Base-by-base conservation (phyloP, 805 yeast genomes). In the Lachancea cidri region DNA sequence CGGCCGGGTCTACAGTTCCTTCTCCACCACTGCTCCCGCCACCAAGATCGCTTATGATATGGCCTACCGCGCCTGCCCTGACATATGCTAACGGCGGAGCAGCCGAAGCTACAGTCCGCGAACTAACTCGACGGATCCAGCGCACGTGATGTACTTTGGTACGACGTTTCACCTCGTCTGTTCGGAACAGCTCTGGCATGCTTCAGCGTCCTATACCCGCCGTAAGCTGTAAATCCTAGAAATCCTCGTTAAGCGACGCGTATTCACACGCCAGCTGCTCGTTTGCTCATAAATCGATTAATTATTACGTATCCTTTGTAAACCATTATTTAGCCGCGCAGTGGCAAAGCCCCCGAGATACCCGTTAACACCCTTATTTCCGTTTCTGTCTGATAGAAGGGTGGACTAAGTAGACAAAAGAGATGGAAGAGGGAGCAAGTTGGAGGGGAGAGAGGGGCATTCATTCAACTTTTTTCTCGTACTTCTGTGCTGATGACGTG, bases 11-110 rank as follows among this genome's bases (percentile, higher is more conserved):
- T 4, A 14, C 25, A 14, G 42, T 33, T 14, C 34, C 29, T 31
- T 42, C 39, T 4, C 43, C 49, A 22, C 47, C 49, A 16, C 34
- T 39, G 35, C 43, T 41, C 5, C 44, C 49, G 22, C 47, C 49
- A 11, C 49, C 52, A 19, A 33, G 36, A 4, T 29, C 46, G n/a
- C 32, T 45, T 24, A 32, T 43, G 29, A 36, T 19, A n/a, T 41
- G 43, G 38, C 25, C 39, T 11, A 8, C 41, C 19, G 29, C 33
- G 16, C 44, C 44, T 3, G 39, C 44, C 2, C 33, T 41, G 18
- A 31, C 29, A 38, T 19, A 29, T 27, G 44, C 39, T 11, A 32
- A 36, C 29, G 36, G 32, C 36, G 24, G 33, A 13, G 36, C 39
- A 9, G 36, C 29, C 8, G n/a, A 25, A 20, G 29, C 39, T 15